A percentile compares a stretch with the other conserved stretches of the same genome.
phyloP scores from a whole-genome alignment of 2,329 filamentous ascomycete species.

The Ophiostoma piceae region DNA sequence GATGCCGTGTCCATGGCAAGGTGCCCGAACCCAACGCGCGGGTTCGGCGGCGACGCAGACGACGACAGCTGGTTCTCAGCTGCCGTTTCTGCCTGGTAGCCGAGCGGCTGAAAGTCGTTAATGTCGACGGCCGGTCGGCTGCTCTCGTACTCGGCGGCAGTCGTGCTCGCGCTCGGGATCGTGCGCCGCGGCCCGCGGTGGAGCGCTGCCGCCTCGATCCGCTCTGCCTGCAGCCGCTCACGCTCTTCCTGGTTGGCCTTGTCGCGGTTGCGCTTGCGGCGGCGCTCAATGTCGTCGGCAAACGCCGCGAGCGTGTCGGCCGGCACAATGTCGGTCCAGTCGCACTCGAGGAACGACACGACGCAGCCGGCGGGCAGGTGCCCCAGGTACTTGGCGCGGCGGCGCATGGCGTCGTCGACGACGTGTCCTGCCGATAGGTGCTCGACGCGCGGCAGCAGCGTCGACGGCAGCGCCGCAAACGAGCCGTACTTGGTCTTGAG shows the following conservation, averaged over 20 bases:
- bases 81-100: slow-evolving; percentile 34
- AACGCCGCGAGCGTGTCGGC: slow-evolving; percentile 71
- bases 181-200: slow-evolving; percentile 17
- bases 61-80: slow-evolving; percentile 25
- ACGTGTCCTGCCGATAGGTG: slow-evolving; percentile 84
- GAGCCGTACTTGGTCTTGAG: slow-evolving; percentile 82
- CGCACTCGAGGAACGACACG: slow-evolving; percentile 85
- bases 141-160: slow-evolving; percentile 11
- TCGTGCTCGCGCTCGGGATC: background rate
- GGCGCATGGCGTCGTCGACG: slow-evolving; percentile 77
- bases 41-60: slow-evolving; percentile 45
- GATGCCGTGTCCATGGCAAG: slow-evolving; percentile 80
- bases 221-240: slow-evolving; percentile 75
- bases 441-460: slow-evolving; percentile 79
- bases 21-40: slow-evolving; percentile 58
- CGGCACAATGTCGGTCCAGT: slow-evolving; percentile 86
- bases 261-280: slow-evolving; percentile 71
- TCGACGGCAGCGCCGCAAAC: slow-evolving; percentile 77
- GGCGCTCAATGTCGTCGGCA: slow-evolving; percentile 66
- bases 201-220: slow-evolving; percentile 63
- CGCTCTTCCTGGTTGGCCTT: slow-evolving; percentile 84
- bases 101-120: slow-evolving; percentile 62
- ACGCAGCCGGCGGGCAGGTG: slow-evolving; percentile 89
- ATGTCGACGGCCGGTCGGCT: slow-evolving; percentile 38
- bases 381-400: slow-evolving; percentile 77